Base-by-base conservation (phyloP, 2,329 filamentous ascomycete genomes). In the Exophiala spinifera region DNA sequence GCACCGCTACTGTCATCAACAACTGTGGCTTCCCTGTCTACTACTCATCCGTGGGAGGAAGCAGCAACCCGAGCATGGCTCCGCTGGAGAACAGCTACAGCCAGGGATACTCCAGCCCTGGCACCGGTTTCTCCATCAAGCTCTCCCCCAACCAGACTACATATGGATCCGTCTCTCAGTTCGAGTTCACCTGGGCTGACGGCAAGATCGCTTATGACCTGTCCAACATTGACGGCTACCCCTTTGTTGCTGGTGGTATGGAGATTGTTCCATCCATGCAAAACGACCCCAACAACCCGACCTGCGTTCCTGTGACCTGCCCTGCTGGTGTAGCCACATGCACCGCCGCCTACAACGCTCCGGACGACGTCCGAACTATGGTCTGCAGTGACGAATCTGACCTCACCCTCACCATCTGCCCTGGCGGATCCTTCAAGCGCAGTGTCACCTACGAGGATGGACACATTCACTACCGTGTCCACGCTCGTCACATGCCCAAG, bases 141-240 rank as follows among this genome's bases (percentile, higher is more conserved):
- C 69, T 76, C 57, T 70, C 73, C 40, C 67, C 62, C 17, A 64
- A 70, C 23, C 66, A 65, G 25, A 69, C 65, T 37, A 67, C 67
- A 25, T 67, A 64, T 28, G 60, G 60, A 21, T 61, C 70, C 3
- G 69, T 75, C 61, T 69, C 70, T 39, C 70, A 68, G 58, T 74
- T 69, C 57, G 71, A 73, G 36, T 75, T 75, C 61, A 71, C 68
- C 28, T 64, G 74, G 47, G 66, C 70, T 49, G 64, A 66, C 37
- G 64, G 61, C 44, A 62, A 65, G 39, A 62, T 73, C 53, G 73
- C 69, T 61, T 76, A 76, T 51, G 73, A 75, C 49, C 61, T 76
- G 52, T 71, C 68, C 4, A 69, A 72, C 63, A 72, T 76, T 50
- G 72, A 72, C 46, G 73, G 73, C 3, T 69, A 73, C 52, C 65